phyloP scores from a whole-genome alignment of 352 stramenopile genomes.

The Paralagenidium karlingii region DNA sequence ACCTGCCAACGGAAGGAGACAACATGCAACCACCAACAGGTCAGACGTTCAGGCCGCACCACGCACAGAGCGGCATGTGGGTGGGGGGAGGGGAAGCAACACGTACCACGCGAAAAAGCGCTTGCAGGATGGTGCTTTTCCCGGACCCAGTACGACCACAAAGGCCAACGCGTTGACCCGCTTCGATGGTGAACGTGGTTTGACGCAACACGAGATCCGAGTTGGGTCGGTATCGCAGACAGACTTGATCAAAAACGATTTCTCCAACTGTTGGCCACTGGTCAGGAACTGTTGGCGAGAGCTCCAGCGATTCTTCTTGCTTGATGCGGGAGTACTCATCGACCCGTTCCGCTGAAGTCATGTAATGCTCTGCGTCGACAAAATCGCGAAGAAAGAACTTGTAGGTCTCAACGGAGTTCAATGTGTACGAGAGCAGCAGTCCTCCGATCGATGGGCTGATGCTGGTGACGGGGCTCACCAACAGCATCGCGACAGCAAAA shows the following conservation, averaged over 20 bases:
- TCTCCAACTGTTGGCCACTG: constrained; percentile 42
- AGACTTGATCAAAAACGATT: constrained; percentile 58
- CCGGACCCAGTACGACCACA: too few species aligned
- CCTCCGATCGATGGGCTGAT: constrained; percentile 78
- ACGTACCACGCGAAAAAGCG: too few species aligned
- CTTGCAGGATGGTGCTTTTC: too few species aligned
- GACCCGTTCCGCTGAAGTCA: constrained; percentile 87
- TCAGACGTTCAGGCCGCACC: too few species aligned
- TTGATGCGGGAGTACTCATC: constrained; percentile 17
- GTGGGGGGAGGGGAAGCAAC: too few species aligned
- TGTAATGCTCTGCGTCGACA: constrained; percentile 90
- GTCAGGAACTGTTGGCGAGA: constrained; percentile 4
- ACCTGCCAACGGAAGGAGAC: too few species aligned
- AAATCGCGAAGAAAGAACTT: constrained; percentile 93
- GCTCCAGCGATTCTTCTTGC: constrained; percentile 1
- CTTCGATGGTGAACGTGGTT: neutral
- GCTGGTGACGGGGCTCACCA: constrained; percentile 37
- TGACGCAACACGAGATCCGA: constrained; percentile 15
- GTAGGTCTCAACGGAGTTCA: constrained; percentile 82
- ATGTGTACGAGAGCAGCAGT: constrained; percentile 88
- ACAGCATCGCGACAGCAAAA: constrained; percentile 74
- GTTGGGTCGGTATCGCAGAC: constrained; percentile 35
- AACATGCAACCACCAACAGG: too few species aligned
- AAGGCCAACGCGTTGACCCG: constrained; percentile 11
- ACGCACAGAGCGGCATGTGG: too few species aligned